Conservation (phyloP, 1,139 yeast genomes). For the Taphrina pruni region DNA sequence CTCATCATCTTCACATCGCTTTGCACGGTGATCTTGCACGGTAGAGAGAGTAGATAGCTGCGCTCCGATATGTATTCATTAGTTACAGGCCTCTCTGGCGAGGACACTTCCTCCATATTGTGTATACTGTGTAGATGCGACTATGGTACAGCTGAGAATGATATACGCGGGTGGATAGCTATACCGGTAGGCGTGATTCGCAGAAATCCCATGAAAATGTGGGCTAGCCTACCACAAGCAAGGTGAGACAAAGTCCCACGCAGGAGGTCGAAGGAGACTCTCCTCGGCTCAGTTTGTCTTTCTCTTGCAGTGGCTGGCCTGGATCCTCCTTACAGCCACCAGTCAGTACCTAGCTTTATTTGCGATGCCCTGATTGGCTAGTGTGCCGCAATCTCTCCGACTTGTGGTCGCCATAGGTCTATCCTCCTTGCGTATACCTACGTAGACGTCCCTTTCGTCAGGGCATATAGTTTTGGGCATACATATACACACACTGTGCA, state of each 20-base stretch:
- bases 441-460: background rate
- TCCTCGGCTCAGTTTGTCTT: background rate
- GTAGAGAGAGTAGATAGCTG: constrained; percentile 1
- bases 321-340: background rate
- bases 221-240: constrained; percentile 2
- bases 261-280: constrained; percentile 9
- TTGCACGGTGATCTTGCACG: constrained; percentile 1
- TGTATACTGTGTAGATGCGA: no score
- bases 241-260: background rate
- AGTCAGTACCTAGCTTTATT: background rate
- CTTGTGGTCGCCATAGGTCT: no score
- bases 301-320: background rate
- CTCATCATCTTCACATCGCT: constrained; percentile 19
- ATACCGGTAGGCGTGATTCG: background rate
- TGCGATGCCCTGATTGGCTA: background rate
- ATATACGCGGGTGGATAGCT: background rate
- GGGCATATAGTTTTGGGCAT: no score
- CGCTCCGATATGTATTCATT: constrained; percentile 4
- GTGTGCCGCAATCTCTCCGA: background rate
- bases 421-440: background rate
- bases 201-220: background rate
- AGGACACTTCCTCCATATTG: background rate
- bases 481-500: background rate
- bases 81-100: background rate
- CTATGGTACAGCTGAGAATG: no score